Conservation (phyloP, 306 rosid species). For the Parietaria judaica region DNA sequence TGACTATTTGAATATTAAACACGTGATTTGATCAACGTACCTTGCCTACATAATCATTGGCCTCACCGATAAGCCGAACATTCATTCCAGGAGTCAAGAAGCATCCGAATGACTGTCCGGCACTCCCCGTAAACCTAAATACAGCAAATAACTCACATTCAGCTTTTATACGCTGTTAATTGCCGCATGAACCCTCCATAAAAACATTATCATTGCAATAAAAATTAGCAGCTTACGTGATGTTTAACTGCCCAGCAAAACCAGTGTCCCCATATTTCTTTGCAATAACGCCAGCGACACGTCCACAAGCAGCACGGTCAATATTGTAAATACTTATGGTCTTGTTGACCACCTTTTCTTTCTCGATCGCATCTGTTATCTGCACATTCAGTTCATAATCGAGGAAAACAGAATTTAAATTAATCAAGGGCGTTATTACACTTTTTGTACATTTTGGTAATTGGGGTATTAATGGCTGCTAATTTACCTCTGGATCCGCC, state of each 20-base stretch:
- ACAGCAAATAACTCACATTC: constrained; percentile 14
- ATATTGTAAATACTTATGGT: constrained; percentile 63
- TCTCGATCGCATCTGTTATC: constrained; percentile 83
- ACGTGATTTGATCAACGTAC: constrained; percentile 26
- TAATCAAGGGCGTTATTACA: too few relatives aligned
- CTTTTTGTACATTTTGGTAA: too few relatives aligned
- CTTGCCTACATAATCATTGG: constrained; percentile 98
- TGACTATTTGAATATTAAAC: background rate
- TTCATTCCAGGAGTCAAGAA: constrained; percentile 99
- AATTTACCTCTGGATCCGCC: constrained; percentile 74
- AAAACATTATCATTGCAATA: constrained; percentile 2
- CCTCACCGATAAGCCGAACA: constrained; percentile 87
- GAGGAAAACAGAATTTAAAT: background rate
- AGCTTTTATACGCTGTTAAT: constrained; percentile 9
- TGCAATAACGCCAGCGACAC: constrained; percentile 81
- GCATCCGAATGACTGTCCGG: constrained; percentile 97
- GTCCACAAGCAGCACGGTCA: constrained; percentile 92
- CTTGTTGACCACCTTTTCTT: constrained; percentile 66
- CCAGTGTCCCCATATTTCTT: constrained; percentile 97
- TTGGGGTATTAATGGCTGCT: too few relatives aligned
- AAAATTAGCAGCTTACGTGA: constrained; percentile 54
- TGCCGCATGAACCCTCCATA: background rate
- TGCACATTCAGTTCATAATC: constrained; percentile 22
- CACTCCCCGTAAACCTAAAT: constrained; percentile 89
- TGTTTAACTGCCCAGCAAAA: constrained; percentile 90